A percentile compares a stretch with the other conserved stretches of the same genome.
phyloP scores from a whole-genome alignment of 768 basidiomycete genomes.

The Tylopilus subfusipes region DNA sequence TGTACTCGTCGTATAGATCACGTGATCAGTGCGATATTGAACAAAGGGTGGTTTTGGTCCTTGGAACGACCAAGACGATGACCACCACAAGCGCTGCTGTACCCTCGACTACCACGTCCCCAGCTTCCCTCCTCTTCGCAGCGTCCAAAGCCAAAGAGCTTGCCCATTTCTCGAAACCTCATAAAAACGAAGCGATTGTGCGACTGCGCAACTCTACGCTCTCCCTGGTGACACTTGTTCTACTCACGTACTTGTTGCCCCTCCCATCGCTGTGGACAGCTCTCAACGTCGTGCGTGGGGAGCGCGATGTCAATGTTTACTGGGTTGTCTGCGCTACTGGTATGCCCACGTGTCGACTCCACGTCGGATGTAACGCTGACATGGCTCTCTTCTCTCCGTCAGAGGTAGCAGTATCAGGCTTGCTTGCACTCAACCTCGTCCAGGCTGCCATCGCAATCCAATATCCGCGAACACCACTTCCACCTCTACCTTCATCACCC shows the following conservation, averaged over 20 bases:
- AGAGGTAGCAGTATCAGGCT: constrained; percentile 31
- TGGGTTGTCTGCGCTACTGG: constrained; percentile 32
- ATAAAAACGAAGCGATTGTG: constrained; percentile 36
- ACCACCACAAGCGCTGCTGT: constrained; percentile 3
- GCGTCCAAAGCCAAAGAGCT: constrained; percentile 20
- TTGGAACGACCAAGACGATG: constrained; percentile 6
- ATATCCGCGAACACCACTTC: constrained; percentile 33
- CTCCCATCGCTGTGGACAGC: constrained; percentile 38
- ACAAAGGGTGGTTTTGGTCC: background rate
- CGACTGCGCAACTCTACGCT: constrained; percentile 39
- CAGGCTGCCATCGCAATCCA: constrained; percentile 36
- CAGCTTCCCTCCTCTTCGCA: constrained; percentile 23
- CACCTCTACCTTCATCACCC: constrained; percentile 24
- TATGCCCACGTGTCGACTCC: constrained; percentile 9
- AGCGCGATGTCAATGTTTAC: background rate
- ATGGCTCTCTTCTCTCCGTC: background rate
- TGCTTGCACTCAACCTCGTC: constrained; percentile 34
- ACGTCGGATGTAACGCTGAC: background rate
- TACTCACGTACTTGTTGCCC: constrained; percentile 39
- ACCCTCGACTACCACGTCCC: constrained; percentile 16
- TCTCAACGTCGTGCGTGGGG: constrained; percentile 28
- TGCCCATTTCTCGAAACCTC: constrained; percentile 31
- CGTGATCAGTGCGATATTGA: background rate
- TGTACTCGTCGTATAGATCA: no score
- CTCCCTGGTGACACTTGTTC: constrained; percentile 28